These are phyloP conservation scores for Aspergillus taichungensis DNA, from an alignment of 495 filamentous ascomycete species.

Conservation along the genomic window DNA sequence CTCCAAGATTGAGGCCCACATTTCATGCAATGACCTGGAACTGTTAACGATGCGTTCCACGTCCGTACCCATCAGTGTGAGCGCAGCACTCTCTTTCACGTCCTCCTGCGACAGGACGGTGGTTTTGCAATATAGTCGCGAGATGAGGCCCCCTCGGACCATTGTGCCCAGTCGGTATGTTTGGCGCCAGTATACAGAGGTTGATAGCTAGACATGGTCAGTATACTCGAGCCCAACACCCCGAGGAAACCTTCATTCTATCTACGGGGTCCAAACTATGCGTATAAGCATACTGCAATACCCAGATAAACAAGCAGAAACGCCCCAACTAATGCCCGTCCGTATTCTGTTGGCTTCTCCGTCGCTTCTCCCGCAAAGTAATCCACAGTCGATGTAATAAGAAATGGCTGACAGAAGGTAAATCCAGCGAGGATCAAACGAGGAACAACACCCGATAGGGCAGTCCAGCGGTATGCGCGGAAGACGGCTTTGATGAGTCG, in stretches of 20 bases:
- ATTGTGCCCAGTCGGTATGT: constrained; percentile 42
- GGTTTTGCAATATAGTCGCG: neutral
- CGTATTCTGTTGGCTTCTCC: constrained; percentile 23
- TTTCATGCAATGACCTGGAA: constrained; percentile 29
- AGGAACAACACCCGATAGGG: constrained; percentile 36
- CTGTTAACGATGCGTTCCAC: constrained; percentile 29
- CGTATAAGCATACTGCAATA: constrained; percentile 35
- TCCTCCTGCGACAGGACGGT: no score
- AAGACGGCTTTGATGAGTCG: constrained; percentile 11
- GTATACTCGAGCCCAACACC: neutral
- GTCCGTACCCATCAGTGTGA: constrained; percentile 48
- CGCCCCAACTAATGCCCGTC: constrained; percentile 50
- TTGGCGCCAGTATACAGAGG: constrained; percentile 42
- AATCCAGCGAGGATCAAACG: constrained; percentile 43
- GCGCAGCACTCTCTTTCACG: constrained; percentile 11
- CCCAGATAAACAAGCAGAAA: constrained; percentile 46
- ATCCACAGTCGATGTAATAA: constrained; percentile 40
- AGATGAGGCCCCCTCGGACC: constrained; percentile 41
- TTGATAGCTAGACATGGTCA: constrained; percentile 23
- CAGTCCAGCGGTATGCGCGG: constrained; percentile 15
- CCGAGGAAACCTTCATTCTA: no score
- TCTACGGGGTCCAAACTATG: no score
- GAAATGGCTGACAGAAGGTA: constrained; percentile 50
- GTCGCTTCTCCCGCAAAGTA: constrained; percentile 20
- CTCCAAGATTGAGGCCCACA: constrained; percentile 43